These are phyloP conservation scores for Jaltomata sinuosa DNA, from an alignment of 257 asterid species.

Conservation along the genomic window DNA sequence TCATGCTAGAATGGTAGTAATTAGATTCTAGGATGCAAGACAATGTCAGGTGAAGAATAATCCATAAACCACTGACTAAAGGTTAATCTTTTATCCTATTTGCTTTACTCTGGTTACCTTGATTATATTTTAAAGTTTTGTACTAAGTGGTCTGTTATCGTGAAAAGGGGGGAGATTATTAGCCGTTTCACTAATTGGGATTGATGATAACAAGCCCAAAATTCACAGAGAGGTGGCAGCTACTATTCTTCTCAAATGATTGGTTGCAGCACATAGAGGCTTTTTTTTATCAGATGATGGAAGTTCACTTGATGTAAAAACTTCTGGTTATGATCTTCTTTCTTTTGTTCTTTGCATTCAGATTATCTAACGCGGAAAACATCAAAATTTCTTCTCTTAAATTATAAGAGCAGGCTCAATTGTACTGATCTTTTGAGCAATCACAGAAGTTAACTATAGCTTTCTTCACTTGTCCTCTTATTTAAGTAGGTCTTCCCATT, in stretches of 20 bases:
- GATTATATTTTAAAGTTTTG: no score
- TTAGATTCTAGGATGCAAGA: no score
- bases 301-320: not conserved
- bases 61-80: no score
- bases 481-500: constrained; percentile 63
- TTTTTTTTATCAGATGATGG: not conserved
- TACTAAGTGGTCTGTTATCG: no score
- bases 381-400: not conserved
- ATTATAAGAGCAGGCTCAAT: not conserved
- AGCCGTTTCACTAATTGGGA: no score
- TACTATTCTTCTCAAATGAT: no score
- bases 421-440: not conserved
- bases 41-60: not conserved
- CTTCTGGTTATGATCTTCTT: not conserved
- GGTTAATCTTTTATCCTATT: no score
- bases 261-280: not conserved
- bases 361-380: not conserved
- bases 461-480: not conserved
- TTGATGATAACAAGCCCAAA: not conserved
- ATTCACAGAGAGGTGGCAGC: not conserved
- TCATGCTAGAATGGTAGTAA: no score
- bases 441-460: not conserved
- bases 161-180: no score
- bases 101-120: no score
- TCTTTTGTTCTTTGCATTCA: not conserved